These are phyloP conservation scores for Apiospora arundinis DNA, from an alignment of 2,329 filamentous ascomycete genomes.

Conservation along the genomic window DNA sequence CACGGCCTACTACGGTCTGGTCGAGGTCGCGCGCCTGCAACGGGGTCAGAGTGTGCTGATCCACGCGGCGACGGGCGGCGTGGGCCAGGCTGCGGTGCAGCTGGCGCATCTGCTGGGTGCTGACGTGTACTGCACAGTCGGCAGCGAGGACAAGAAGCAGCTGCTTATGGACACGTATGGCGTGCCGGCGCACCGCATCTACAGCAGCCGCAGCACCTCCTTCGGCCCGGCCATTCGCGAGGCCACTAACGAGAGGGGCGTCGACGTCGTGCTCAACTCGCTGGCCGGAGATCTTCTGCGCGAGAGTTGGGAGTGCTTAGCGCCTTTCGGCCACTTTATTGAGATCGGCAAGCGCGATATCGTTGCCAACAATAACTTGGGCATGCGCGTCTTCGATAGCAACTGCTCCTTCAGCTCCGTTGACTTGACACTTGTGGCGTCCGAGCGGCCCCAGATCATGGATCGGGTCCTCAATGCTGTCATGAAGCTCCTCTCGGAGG, in stretches of 20 bases:
- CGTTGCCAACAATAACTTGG: slow-evolving; percentile 35
- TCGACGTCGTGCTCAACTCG: slow-evolving; percentile 31
- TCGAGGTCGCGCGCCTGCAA: slow-evolving; percentile 21
- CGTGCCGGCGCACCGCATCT: slow-evolving; percentile 23
- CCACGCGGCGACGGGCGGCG: slow-evolving; percentile 27
- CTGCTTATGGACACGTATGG: slow-evolving; percentile 24
- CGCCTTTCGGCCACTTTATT: slow-evolving; percentile 39
- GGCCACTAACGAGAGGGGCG: slow-evolving; percentile 23
- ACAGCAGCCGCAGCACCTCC: slow-evolving; percentile 21
- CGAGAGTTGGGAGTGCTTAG: slow-evolving; percentile 40
- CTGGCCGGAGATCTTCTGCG: slow-evolving; percentile 28
- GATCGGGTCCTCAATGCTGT: slow-evolving; percentile 34
- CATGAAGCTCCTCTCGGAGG: slow-evolving; percentile 34
- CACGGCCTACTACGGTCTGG: slow-evolving; percentile 26
- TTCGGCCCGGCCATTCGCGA: slow-evolving; percentile 24
- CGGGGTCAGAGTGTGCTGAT: slow-evolving; percentile 24
- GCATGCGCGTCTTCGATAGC: slow-evolving; percentile 52
- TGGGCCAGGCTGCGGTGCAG: slow-evolving; percentile 26
- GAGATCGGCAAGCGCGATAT: slow-evolving; percentile 39
- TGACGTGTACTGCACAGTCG: slow-evolving; percentile 24
- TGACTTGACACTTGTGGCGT: slow-evolving; percentile 50
- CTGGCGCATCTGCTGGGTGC: slow-evolving; percentile 23
- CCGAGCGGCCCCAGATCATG: slow-evolving; percentile 36
- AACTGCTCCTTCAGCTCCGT: slow-evolving; percentile 54
- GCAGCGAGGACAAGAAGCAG: slow-evolving; percentile 24